Evolutionary conservation across 2,329 filamentous ascomycete genomes (phyloP).

Genomic region (Thielaviopsis ethacetica): DNA sequence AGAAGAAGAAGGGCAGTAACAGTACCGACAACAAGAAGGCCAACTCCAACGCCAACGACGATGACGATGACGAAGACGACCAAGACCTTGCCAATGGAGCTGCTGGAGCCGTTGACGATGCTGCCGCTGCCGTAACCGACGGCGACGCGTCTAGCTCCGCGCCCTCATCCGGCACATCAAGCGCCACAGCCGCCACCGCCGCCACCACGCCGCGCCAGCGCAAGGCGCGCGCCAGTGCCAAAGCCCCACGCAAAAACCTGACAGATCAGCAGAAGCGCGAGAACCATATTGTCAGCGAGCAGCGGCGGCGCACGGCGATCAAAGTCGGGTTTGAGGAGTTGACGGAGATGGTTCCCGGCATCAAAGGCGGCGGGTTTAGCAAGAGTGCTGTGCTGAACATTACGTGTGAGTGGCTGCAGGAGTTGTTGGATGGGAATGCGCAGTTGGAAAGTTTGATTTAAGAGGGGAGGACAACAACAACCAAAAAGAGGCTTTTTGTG

Average conservation of each 20-base stretch:
- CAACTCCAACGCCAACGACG: not conserved
- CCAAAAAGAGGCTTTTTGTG: too few species aligned
- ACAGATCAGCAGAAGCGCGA: constrained; percentile 66
- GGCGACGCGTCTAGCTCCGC: not conserved
- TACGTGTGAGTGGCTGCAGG: constrained; percentile 63
- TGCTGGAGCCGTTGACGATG: not conserved
- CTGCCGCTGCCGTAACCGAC: not conserved
- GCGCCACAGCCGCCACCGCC: too few species aligned
- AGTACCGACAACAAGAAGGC: not conserved
- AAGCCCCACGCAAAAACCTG: constrained; percentile 50
- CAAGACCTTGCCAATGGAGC: too few species aligned
- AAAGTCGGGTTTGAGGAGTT: constrained; percentile 71
- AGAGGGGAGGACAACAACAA: too few species aligned
- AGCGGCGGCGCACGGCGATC: constrained; percentile 69
- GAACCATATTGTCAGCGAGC: constrained; percentile 77
- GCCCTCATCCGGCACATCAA: constrained; percentile 7
- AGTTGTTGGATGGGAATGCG: constrained; percentile 53
- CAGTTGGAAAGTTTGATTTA: constrained; percentile 34
- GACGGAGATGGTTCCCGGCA: constrained; percentile 57
- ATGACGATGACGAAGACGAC: not conserved
- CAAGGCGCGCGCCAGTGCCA: constrained; percentile 22
- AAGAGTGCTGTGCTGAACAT: constrained; percentile 67
- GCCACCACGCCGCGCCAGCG: constrained; percentile 22
- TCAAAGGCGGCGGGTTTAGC: constrained; percentile 60
- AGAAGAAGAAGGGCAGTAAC: not conserved